Evolutionary conservation across 2,329 filamentous ascomycete species (phyloP).

Genomic region (Zasmidium angulare): DNA sequence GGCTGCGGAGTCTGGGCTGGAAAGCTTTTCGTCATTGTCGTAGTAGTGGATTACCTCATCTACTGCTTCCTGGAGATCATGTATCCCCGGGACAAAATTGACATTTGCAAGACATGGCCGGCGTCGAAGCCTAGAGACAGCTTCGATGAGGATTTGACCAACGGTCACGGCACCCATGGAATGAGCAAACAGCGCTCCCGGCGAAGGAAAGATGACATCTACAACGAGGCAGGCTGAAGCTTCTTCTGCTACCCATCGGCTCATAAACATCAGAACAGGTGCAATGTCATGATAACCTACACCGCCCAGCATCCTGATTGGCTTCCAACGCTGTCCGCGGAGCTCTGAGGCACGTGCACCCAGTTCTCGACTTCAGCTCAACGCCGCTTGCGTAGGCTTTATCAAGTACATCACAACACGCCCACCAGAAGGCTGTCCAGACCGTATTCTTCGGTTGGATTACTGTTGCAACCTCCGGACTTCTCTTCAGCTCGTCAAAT

Average conservation of each 20-base stretch:
- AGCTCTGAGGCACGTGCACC: no score
- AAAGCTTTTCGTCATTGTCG: constrained; percentile 93
- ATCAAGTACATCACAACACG: no score
- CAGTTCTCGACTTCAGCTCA: no score
- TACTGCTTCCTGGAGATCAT: constrained; percentile 85
- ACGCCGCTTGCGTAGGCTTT: no score
- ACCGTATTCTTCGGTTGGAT: no score
- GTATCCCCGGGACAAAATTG: constrained; percentile 81
- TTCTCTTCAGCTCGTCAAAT: no score
- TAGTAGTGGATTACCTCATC: constrained; percentile 89
- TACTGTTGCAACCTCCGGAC: no score
- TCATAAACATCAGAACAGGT: no score
- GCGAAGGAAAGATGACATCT: not conserved
- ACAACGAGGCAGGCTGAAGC: not conserved
- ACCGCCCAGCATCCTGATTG: no score
- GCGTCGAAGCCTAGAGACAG: not conserved
- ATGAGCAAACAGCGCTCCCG: not conserved
- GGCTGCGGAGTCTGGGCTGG: constrained; percentile 98
- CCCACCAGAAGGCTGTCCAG: no score
- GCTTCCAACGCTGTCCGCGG: no score
- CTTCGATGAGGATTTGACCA: not conserved
- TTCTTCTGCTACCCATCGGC: not conserved
- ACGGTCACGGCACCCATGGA: not conserved
- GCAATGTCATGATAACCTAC: no score
- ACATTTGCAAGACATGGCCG: constrained; percentile 89